phyloP scores from a whole-genome alignment of 2,329 filamentous ascomycete species.

The Ascocoryne sarcoides region DNA sequence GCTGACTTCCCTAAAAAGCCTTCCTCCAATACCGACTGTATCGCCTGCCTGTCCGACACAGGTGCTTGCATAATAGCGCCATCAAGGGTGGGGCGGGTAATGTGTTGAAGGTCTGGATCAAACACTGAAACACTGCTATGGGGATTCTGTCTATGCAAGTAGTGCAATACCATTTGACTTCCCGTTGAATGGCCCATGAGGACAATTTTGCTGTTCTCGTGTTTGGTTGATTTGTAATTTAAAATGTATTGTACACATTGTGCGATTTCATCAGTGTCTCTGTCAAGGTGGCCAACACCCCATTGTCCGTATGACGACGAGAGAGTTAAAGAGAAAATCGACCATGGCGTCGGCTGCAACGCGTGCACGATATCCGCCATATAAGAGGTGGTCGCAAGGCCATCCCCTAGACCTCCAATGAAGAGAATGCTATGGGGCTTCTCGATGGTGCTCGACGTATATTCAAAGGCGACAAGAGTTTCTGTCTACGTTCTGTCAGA shows the following conservation, averaged over 20 bases:
- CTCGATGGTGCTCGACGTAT: conserved; percentile 16
- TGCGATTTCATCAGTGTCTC: conserved; percentile 41
- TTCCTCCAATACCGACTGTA: conserved; percentile 31
- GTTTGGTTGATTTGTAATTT: conserved; percentile 30
- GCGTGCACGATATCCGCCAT: conserved; percentile 31
- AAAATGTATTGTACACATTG: conserved; percentile 41
- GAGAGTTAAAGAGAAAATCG: conserved; percentile 36
- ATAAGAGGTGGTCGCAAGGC: conserved; percentile 41
- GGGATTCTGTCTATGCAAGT: conserved; percentile 31
- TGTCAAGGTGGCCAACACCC: conserved; percentile 37
- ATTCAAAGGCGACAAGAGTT: conserved; percentile 27
- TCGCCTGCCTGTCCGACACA: conserved; percentile 53
- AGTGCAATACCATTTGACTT: conserved; percentile 60
- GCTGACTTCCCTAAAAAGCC: conserved; percentile 26
- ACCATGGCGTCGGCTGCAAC: conserved; percentile 34
- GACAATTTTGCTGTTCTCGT: conserved; percentile 43
- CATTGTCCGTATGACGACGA: conserved; percentile 32
- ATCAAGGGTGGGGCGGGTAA: conserved; percentile 38
- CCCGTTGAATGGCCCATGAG: conserved; percentile 64
- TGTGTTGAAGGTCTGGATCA: conserved; percentile 19
- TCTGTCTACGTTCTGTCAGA: conserved; percentile 15
- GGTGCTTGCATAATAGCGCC: conserved; percentile 61
- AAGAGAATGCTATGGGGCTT: conserved; percentile 38
- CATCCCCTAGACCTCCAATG: conserved; percentile 46
- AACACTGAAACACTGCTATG: background rate